These are phyloP conservation scores for Cylindrodendrum hubeiense DNA, from an alignment of 2,329 filamentous ascomycete species.

Conservation along the genomic window DNA sequence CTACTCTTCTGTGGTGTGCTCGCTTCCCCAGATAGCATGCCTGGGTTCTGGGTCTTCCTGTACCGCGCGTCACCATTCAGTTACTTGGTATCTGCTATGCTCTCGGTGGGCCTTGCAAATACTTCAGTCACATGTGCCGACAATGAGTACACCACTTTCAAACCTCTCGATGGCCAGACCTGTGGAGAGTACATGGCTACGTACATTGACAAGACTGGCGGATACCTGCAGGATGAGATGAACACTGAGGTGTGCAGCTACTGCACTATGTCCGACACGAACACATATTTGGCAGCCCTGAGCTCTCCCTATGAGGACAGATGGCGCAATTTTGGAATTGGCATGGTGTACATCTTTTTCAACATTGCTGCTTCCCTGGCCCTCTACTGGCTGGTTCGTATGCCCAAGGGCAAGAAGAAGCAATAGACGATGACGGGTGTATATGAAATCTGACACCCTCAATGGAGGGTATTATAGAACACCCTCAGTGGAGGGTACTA, in stretches of 20 bases:
- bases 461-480: background rate
- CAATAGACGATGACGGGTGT: conserved; percentile 1
- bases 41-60: conserved; percentile 81
- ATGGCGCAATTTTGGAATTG: conserved; percentile 70
- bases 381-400: conserved; percentile 62
- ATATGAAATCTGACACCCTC: background rate
- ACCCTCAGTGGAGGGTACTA: background rate
- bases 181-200: conserved; percentile 67
- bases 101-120: conserved; percentile 46
- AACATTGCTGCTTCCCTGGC: conserved; percentile 63
- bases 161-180: conserved; percentile 64
- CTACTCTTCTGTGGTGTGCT: conserved; percentile 77
- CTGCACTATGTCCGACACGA: conserved; percentile 55
- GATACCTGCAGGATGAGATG: conserved; percentile 66
- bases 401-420: conserved; percentile 52
- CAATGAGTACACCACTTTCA: conserved; percentile 76
- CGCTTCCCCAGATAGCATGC: conserved; percentile 67
- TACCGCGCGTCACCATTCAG: conserved; percentile 74
- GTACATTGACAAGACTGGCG: conserved; percentile 60
- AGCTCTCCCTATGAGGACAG: conserved; percentile 62
- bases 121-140: conserved; percentile 61
- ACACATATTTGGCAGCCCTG: conserved; percentile 54
- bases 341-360: conserved; percentile 66
- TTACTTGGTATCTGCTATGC: conserved; percentile 44
- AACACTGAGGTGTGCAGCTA: conserved; percentile 62